Evolutionary conservation across 1,284 basidiomycete genomes (phyloP).

Genomic region (Trichosporon sp.): DNA sequence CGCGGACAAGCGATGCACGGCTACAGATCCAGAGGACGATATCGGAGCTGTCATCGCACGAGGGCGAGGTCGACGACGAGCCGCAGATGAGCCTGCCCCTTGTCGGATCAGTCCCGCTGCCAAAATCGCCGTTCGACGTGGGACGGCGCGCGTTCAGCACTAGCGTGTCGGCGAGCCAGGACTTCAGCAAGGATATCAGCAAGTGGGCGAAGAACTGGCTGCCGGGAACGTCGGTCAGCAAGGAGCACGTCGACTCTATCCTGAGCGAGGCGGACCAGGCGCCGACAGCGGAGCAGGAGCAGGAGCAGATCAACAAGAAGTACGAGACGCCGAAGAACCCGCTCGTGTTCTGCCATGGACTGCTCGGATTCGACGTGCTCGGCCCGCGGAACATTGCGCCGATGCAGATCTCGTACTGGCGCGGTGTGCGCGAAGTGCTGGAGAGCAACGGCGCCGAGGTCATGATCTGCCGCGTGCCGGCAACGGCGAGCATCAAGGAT

Average conservation of each 20-base stretch:
- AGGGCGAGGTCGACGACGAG: constrained; percentile 21
- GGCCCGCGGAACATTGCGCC: constrained; percentile 47
- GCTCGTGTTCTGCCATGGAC: constrained; percentile 89
- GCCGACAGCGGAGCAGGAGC: constrained; percentile 62
- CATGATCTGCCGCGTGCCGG: constrained; percentile 86
- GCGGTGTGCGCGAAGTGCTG: constrained; percentile 87
- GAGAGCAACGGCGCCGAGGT: constrained; percentile 87
- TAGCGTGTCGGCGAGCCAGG: constrained; percentile 5
- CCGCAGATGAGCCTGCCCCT: constrained; percentile 14
- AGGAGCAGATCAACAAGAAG: constrained; percentile 65
- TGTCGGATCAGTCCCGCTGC: constrained; percentile 15
- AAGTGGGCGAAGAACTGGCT: constrained; percentile 24
- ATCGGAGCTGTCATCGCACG: constrained; percentile 36
- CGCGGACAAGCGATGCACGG: neutral
- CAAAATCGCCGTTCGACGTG: constrained; percentile 5
- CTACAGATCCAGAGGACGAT: constrained; percentile 48
- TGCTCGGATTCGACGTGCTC: constrained; percentile 75
- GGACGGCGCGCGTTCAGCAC: constrained; percentile 24
- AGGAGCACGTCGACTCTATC: constrained; percentile 63
- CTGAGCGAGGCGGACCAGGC: constrained; percentile 66
- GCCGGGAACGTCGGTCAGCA: constrained; percentile 40
- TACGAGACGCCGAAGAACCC: constrained; percentile 80
- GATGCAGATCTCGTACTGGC: constrained; percentile 88
- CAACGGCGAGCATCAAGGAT: constrained; percentile 80
- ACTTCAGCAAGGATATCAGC: neutral